phyloP scores from a whole-genome alignment of 2,329 filamentous ascomycete genomes.

The Ophioceras dolichostomum region DNA sequence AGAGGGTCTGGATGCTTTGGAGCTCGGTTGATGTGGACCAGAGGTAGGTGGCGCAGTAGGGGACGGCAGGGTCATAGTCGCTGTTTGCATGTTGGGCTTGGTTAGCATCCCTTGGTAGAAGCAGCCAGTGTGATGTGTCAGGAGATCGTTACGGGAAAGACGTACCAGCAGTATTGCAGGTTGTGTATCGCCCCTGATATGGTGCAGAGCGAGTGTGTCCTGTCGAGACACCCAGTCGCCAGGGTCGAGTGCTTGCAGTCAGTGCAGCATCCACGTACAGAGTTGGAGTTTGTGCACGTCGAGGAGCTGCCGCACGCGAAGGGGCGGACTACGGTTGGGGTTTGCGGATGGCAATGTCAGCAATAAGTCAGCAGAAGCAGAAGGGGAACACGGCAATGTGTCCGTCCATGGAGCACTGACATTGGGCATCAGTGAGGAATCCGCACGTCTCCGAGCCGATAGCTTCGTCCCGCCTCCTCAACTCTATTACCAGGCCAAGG shows the following conservation, averaged over 20 bases:
- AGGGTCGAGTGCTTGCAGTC: slow-evolving; percentile 1
- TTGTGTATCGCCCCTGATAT: background rate
- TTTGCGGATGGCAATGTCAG: no score
- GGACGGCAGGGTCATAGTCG: slow-evolving; percentile 1
- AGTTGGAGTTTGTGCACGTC: slow-evolving; percentile 3
- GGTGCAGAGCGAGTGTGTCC: background rate
- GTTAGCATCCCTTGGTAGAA: no score
- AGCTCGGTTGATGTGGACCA: slow-evolving; percentile 2
- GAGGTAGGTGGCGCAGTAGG: slow-evolving; percentile 2
- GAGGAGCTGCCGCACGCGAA: background rate
- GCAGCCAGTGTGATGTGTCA: no score
- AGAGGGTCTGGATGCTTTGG: background rate
- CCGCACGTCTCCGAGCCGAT: slow-evolving; percentile 1
- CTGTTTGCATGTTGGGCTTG: no score
- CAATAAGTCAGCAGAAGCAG: no score
- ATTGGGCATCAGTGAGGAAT: slow-evolving; percentile 1
- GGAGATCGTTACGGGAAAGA: no score
- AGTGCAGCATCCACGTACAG: slow-evolving; percentile 1
- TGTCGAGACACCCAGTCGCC: background rate
- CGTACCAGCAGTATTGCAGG: slow-evolving; percentile 1
- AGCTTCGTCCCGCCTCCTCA: no score
- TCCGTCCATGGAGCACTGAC: background rate
- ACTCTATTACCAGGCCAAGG: no score
- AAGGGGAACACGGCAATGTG: background rate
- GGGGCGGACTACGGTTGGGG: background rate